Percentiles rank a stretch among this genome's conserved stretches.
These are phyloP conservation scores for Mixia osmundae DNA, from an alignment of 1,284 basidiomycete genomes.

Conservation along the genomic window DNA sequence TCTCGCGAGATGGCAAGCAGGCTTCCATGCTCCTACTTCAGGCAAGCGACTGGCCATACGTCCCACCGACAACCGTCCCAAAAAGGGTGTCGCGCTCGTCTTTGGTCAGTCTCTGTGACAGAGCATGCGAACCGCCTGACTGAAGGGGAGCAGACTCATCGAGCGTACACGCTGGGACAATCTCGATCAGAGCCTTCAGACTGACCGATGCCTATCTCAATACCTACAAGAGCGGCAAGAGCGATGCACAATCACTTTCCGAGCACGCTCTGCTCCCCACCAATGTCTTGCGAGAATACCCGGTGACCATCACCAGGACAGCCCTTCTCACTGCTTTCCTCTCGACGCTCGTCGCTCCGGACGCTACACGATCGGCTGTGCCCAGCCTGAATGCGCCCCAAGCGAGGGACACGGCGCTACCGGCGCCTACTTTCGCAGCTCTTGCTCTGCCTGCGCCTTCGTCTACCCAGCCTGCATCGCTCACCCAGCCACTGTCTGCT, in stretches of 20 bases:
- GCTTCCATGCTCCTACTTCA: background rate
- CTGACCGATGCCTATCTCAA: conserved; percentile 61
- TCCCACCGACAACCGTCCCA: conserved; percentile 16
- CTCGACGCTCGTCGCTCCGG: conserved; percentile 34
- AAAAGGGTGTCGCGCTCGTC: conserved; percentile 68
- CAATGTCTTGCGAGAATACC: conserved; percentile 70
- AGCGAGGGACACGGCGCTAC: conserved; percentile 20
- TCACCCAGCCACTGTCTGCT: background rate
- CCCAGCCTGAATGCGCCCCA: conserved; percentile 16
- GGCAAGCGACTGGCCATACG: conserved; percentile 1
- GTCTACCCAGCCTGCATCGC: background rate
- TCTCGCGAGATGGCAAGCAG: conserved; percentile 3
- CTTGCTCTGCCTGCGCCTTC: conserved; percentile 19
- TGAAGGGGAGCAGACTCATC: conserved; percentile 20
- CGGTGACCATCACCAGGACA: conserved; percentile 68
- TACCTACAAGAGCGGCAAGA: conserved; percentile 64
- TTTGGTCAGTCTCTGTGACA: conserved; percentile 37
- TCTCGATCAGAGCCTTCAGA: conserved; percentile 75
- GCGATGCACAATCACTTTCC: conserved; percentile 41
- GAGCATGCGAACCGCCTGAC: conserved; percentile 1
- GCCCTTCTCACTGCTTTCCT: conserved; percentile 68
- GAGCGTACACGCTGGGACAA: conserved; percentile 57
- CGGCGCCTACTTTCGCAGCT: conserved; percentile 31
- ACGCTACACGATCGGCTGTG: conserved; percentile 18
- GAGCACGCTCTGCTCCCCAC: conserved; percentile 71